phyloP scores from a whole-genome alignment of 257 asterid genomes.

The Plectranthus barbatus region DNA sequence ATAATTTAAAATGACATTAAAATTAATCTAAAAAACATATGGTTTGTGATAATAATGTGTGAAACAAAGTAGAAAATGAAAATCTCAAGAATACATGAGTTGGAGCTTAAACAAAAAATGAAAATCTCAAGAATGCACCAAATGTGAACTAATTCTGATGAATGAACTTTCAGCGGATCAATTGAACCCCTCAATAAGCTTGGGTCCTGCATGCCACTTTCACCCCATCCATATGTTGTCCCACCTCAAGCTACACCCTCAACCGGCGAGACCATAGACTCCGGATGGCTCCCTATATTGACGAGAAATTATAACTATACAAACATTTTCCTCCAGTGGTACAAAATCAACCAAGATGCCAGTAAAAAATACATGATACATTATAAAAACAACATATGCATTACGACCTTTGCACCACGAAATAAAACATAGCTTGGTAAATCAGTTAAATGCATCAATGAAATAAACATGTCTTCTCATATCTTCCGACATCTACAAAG shows the following conservation, averaged over 20 bases:
- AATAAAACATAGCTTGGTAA: conserved; percentile 7
- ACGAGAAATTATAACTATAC: conserved; percentile 4
- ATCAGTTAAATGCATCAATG: no score
- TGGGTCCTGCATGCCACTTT: conserved; percentile 45
- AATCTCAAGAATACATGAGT: no score
- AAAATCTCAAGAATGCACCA: no score
- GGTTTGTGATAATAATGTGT: no score
- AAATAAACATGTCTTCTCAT: neutral
- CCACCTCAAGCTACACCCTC: conserved; percentile 99
- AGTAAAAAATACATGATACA: neutral
- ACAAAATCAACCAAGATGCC: neutral
- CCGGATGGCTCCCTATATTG: conserved; percentile 56
- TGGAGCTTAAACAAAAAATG: no score
- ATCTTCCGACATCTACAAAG: neutral
- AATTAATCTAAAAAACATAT: no score
- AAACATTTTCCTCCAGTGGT: neutral
- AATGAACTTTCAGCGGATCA: conserved; percentile 73
- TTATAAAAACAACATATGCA: neutral
- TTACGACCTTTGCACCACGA: neutral
- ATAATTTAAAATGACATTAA: no score
- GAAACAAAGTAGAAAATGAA: no score
- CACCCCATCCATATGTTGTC: conserved; percentile 93
- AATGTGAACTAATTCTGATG: conserved; percentile 70
- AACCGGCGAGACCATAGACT: conserved; percentile 59
- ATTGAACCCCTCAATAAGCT: conserved; percentile 50